Evolutionary conservation across 2,329 filamentous ascomycete species (phyloP), one percentile per base, ranked within the genome.

Genomic region (Mycosphaerella sp.): DNA sequence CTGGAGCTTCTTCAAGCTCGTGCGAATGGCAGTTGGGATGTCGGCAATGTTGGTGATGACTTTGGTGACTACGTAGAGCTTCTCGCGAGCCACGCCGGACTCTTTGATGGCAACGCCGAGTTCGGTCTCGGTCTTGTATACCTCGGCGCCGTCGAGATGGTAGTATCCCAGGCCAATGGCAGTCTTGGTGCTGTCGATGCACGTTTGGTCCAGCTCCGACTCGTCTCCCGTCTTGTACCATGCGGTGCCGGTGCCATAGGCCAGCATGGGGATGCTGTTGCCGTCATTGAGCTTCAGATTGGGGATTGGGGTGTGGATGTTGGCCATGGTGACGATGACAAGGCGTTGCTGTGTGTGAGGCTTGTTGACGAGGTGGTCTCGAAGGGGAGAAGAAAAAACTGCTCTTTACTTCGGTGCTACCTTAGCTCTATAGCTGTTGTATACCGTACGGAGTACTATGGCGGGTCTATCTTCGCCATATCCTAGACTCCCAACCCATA

Each of bases 71-170:
- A 77, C 64, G 56, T 67, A 77, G 10, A 77, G 67, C 59, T 76
- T 75, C 53, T 73, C 69, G 9, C 74, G 66, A 1, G 69, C 60
- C 7, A 75, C 68, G 13, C 70, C 71, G 40, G 68, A 67, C 41
- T 67, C 54, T 56, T 66, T 66, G 63, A 77, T 76, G 17, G 70
- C 75, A 7, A 64, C 67, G 9, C 75, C 74, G 13, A 77, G 69
- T 60, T 77, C 75, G 3, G 68, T 65, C 59, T 77, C 75, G 2
- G 74, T 77, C 57, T 75, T 74, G 68, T 77, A 77, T 53, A 75
- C 70, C 72, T 90, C 82, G 16, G 87, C 87, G 39, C 86, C 81
- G 66, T 91, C 87, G 2, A 90, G 74, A 63, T 90, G 86, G 52
- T 76, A 75, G 67, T 83, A 89, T 18, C 84, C 86, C n/a, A 80